These are phyloP conservation scores for Boletus sensibilis DNA, from an alignment of 768 basidiomycete species.

Conservation along the genomic window DNA sequence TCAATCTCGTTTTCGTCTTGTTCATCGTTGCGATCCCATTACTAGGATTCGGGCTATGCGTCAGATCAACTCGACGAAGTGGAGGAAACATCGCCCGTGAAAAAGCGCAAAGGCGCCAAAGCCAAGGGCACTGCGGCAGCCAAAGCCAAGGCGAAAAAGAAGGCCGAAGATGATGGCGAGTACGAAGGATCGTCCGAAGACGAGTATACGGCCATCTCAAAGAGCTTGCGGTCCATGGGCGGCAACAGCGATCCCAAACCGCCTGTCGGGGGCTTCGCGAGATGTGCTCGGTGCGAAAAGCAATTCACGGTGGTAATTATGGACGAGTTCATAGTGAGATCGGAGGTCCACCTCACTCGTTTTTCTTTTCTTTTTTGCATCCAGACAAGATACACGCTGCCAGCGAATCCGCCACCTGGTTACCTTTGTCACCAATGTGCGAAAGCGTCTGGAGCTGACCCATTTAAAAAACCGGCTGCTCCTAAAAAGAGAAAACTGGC, in stretches of 20 bases:
- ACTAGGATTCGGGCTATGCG: constrained; percentile 45
- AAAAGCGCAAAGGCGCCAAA: constrained; percentile 58
- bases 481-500: constrained; percentile 62
- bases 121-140: constrained; percentile 37
- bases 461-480: constrained; percentile 75
- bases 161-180: constrained; percentile 45
- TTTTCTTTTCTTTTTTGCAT: neutral
- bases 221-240: constrained; percentile 40
- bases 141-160: constrained; percentile 41
- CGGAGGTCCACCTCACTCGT: neutral
- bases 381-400: constrained; percentile 85
- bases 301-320: constrained; percentile 83
- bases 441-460: constrained; percentile 73
- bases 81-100: constrained; percentile 43
- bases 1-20: neutral
- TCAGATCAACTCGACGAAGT: constrained; percentile 77
- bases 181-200: constrained; percentile 59
- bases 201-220: constrained; percentile 65
- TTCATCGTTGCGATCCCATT: neutral
- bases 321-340: neutral
- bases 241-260: constrained; percentile 46
- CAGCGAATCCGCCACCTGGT: constrained; percentile 66
- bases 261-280: constrained; percentile 72
- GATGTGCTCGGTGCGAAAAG: constrained; percentile 78
- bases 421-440: constrained; percentile 85